Base-by-base conservation (phyloP, 139 green algal genomes). In the Micractinium sp. region DNA sequence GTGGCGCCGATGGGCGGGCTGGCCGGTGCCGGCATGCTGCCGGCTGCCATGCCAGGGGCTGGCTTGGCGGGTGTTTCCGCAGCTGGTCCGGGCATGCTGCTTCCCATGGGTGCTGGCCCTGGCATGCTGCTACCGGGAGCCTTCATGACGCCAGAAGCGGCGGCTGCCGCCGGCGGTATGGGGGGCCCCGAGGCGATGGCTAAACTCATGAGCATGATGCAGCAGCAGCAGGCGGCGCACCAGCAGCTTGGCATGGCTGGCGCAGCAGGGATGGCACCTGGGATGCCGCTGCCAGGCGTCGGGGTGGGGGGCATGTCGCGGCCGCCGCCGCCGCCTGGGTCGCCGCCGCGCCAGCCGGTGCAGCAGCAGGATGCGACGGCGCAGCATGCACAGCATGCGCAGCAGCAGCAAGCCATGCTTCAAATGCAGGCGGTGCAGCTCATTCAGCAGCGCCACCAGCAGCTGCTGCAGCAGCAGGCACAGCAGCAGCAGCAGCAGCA, bases 401-500 rank as follows among this genome's bases (percentile, higher is more conserved):
- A 66, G 39, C 39, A 80, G 38, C 71, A 41, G 79, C 79, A 67
- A 47, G 41, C 29, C 47, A 41, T 85, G 78, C 78, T 63, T 23
- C 39, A 33, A 25, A 85, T 71, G 79, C 79, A 67, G 79, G 41
- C 29, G 27, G 69, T 85, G 79, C 79, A 85, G 47, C 41, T 69
- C 4, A 85, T 85, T 27, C 79, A 83, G 60, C 29, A 47, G 41
- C 56, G 41, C 39, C 39, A 82, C 25, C 66, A 36, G 12, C 78
- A 85, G 86, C 61, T 77, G 73, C 23, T 67, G 69, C 35, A 9
- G 56, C 63, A 81, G 86, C 73, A 73, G 66, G n/a, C n/a, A n/a
- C n/a, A n/a, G n/a, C n/a, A n/a, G n/a, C 73, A 84, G 66, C 75
- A 82, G 80, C 87, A 76, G 67, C 71, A 86, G 56, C 23, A 14